Evolutionary conservation across 129 eudicot species (phyloP).

Genomic region (Glebionis coronaria): DNA sequence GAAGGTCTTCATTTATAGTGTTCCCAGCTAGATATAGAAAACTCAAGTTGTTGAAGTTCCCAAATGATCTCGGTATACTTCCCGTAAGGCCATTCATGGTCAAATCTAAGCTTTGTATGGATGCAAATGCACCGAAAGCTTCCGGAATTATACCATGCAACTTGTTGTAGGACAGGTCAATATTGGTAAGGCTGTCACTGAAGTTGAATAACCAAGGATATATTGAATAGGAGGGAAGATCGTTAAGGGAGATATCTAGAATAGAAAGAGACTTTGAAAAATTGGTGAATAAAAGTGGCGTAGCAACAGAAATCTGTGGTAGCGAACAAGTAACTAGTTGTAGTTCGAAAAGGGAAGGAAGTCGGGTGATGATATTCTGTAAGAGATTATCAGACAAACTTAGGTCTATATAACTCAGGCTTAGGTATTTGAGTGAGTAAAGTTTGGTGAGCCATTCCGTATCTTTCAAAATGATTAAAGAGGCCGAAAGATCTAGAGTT

Average conservation of each 20-base stretch:
- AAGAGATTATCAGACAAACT: slow-evolving; percentile 11
- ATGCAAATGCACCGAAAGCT: slow-evolving; percentile 11
- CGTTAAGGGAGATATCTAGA: slow-evolving; percentile 15
- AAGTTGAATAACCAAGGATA: slow-evolving; percentile 41
- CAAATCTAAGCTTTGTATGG: slow-evolving; percentile 25
- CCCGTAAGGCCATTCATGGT: slow-evolving; percentile 17
- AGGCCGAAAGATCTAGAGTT: slow-evolving; percentile 19
- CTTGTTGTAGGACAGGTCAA: slow-evolving; percentile 20
- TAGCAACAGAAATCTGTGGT: not conserved
- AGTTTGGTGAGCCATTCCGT: slow-evolving; percentile 32
- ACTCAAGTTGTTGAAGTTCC: slow-evolving; percentile 26
- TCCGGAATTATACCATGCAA: slow-evolving; percentile 32
- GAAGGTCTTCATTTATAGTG: slow-evolving; percentile 15
- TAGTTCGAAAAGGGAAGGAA: slow-evolving; percentile 24
- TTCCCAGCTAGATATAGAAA: slow-evolving; percentile 9
- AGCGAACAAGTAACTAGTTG: slow-evolving; percentile 21
- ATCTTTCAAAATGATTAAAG: not conserved
- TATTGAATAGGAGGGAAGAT: slow-evolving; percentile 15
- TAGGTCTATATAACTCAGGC: slow-evolving; percentile 18
- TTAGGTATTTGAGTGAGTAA: slow-evolving; percentile 15
- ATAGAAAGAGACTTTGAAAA: slow-evolving; percentile 18
- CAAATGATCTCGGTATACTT: slow-evolving; percentile 25
- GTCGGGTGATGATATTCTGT: slow-evolving; percentile 1
- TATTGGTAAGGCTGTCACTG: slow-evolving; percentile 12
- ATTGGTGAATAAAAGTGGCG: slow-evolving; percentile 9